Base-by-base conservation (phyloP, 108 stramenopile genomes). In the Discostella pseudostelligera region DNA sequence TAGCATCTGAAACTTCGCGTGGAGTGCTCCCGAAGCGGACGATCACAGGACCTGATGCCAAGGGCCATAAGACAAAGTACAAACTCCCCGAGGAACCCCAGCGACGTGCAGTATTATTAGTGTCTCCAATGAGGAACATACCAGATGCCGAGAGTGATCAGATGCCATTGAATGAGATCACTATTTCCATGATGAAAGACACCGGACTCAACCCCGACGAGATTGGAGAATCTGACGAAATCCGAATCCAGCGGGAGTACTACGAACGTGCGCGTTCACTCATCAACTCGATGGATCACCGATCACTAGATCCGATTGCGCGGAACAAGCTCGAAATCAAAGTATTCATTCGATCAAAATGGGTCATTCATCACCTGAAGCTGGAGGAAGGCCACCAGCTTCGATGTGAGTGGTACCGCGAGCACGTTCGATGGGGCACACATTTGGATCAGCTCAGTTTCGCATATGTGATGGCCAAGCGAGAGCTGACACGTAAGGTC, bases 351-450 rank as follows among this genome's bases (percentile, higher is more conserved):
- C 83, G 87, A 29, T 76, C 83, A 4, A 74, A 81, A 26, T 92
- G 90, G 90, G 59, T 92, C 35, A 45, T 92, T 4, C 86, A 92
- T 69, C 83, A 92, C 56, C 60, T 87, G 50, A 67, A 76, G 26
- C 50, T 83, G 35, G 84, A 83, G 56, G 90, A 88, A 43, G 81
- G 74, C 39, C 75, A 83, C 36, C 73, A 84, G 42, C 64, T 92
- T 5, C 85, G 90, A 42, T 92, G 90, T 56, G 84, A 92, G 46
- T 92, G 90, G 90, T 92, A 86, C 64, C 77, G 73, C 37, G 90
- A 92, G 59, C 86, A 88, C 46, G 51, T 80, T 28, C 82, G 68
- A 45, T 92, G 90, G 90, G 69, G 54, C 35, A 72, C 72, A 28
- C 63, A 42, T 28, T 59, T 87, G 16, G 90, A 92, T 55, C 86